Percentiles rank a stretch among this genome's conserved stretches.
These are phyloP conservation scores for Antarctomyces pellizariae DNA, from an alignment of 495 filamentous ascomycete genomes.

Conservation along the genomic window DNA sequence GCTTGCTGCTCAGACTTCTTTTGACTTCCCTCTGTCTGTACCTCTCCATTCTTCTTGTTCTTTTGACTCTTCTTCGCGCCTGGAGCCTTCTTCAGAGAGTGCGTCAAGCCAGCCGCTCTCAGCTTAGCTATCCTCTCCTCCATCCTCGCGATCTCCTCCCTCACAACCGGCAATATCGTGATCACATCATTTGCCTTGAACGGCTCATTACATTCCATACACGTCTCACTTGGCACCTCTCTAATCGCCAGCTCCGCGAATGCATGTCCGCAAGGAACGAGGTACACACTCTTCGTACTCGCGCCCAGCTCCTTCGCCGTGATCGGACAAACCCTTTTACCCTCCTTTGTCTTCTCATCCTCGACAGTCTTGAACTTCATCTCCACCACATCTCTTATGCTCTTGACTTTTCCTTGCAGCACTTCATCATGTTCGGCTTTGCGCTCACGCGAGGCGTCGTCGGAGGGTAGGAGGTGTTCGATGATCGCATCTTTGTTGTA, in stretches of 20 bases:
- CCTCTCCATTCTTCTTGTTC: constrained; percentile 22
- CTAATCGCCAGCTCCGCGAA: constrained; percentile 69
- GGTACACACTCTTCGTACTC: constrained; percentile 56
- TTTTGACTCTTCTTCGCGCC: constrained; percentile 52
- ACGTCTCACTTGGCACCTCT: constrained; percentile 35
- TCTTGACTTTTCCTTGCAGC: constrained; percentile 47
- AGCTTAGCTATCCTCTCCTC: constrained; percentile 38
- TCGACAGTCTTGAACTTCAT: constrained; percentile 42
- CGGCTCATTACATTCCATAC: constrained; percentile 45
- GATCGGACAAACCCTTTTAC: constrained; percentile 47
- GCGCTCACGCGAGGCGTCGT: constrained; percentile 19
- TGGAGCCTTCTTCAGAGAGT: constrained; percentile 65
- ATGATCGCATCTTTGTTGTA: constrained; percentile 92
- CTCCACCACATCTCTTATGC: constrained; percentile 70
- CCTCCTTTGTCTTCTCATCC: constrained; percentile 18
- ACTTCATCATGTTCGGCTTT: constrained; percentile 39
- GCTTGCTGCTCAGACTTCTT: constrained; percentile 8
- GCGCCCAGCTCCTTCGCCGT: constrained; percentile 73
- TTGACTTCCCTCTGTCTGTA: constrained; percentile 11
- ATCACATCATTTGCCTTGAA: constrained; percentile 65
- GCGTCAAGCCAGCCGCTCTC: constrained; percentile 46
- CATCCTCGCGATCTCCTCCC: constrained; percentile 46
- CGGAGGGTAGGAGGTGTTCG: constrained; percentile 47
- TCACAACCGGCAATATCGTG: constrained; percentile 48
- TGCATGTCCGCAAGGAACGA: constrained; percentile 90